Percentiles rank a stretch among this genome's conserved stretches.
These are phyloP conservation scores for Hemisphaericaspora xylofermentans DNA, from an alignment of 1,139 yeast species.

Conservation along the genomic window DNA sequence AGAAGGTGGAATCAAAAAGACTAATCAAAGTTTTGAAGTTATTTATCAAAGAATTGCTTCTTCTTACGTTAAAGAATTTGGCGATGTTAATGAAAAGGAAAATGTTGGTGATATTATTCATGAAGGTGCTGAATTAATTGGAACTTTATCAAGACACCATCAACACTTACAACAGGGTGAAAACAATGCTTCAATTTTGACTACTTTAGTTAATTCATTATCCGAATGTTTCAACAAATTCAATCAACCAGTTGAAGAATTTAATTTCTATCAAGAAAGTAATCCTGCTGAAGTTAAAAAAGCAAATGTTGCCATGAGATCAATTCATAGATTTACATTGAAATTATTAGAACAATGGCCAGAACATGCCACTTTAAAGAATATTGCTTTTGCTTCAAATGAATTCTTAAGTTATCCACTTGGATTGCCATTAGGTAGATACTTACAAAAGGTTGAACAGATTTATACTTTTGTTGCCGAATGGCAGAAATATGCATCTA, in stretches of 20 bases:
- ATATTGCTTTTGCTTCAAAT: conserved; percentile 59
- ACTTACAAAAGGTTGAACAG: conserved; percentile 82
- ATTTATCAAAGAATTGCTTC: conserved; percentile 31
- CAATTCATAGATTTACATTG: conserved; percentile 46
- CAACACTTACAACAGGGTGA: conserved; percentile 22
- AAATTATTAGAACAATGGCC: conserved; percentile 79
- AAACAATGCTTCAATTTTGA: conserved; percentile 34
- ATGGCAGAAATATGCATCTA: conserved; percentile 92
- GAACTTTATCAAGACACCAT: conserved; percentile 19
- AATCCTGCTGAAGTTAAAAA: conserved; percentile 58
- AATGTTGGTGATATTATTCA: conserved; percentile 31
- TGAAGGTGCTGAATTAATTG: conserved; percentile 43
- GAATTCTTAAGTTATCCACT: conserved; percentile 68
- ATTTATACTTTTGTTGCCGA: conserved; percentile 78
- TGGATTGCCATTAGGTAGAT: conserved; percentile 71
- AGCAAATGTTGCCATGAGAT: conserved; percentile 55
- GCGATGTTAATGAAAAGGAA: conserved; percentile 13
- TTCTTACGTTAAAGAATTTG: conserved; percentile 30
- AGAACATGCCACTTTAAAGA: conserved; percentile 86
- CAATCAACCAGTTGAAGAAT: conserved; percentile 18
- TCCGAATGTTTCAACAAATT: conserved; percentile 26
- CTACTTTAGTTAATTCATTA: conserved; percentile 44
- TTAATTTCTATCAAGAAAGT: conserved; percentile 72
- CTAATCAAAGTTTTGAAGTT: conserved; percentile 26
- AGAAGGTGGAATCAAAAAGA: conserved; percentile 7